Evolutionary conservation across 805 yeast species (phyloP).

Genomic region (Candida vaughaniae): DNA sequence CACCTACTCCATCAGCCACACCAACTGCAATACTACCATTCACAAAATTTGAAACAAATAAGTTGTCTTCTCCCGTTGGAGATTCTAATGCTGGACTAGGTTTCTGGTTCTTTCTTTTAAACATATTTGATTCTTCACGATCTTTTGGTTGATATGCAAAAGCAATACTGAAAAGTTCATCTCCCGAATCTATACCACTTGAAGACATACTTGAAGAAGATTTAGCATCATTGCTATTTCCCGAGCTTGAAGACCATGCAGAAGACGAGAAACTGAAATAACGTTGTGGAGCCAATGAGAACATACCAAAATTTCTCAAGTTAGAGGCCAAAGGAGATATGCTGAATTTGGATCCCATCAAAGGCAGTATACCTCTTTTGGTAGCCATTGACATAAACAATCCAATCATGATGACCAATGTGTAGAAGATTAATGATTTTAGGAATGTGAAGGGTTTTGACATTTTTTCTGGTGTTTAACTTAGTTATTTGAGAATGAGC

Average conservation of each 20-base stretch:
- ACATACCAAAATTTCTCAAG: conserved; percentile 1
- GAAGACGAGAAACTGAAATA: conserved; percentile 22
- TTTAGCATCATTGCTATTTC: conserved; percentile 7
- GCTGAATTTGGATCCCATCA: background rate
- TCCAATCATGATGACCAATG: conserved; percentile 10
- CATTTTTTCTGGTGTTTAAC: background rate
- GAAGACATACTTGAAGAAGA: conserved; percentile 10
- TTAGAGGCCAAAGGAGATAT: background rate
- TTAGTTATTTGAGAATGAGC: too few relatives aligned
- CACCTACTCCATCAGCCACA: conserved; percentile 97
- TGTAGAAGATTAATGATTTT: conserved; percentile 6
- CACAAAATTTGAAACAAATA: conserved; percentile 45
- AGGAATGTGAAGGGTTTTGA: background rate
- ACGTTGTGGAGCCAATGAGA: conserved; percentile 9
- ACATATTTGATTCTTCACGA: conserved; percentile 50
- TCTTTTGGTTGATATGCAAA: conserved; percentile 77
- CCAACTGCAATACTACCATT: conserved; percentile 59
- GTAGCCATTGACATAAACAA: conserved; percentile 12
- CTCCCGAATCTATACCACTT: conserved; percentile 7
- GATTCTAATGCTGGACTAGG: conserved; percentile 41
- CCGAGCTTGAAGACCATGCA: conserved; percentile 15
- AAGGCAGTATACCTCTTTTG: conserved; percentile 7
- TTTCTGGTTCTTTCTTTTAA: conserved; percentile 28
- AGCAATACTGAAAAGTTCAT: conserved; percentile 49
- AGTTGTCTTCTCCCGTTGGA: conserved; percentile 76